phyloP scores from a whole-genome alignment of 139 green algal species.

The Asterochloris sp. region DNA sequence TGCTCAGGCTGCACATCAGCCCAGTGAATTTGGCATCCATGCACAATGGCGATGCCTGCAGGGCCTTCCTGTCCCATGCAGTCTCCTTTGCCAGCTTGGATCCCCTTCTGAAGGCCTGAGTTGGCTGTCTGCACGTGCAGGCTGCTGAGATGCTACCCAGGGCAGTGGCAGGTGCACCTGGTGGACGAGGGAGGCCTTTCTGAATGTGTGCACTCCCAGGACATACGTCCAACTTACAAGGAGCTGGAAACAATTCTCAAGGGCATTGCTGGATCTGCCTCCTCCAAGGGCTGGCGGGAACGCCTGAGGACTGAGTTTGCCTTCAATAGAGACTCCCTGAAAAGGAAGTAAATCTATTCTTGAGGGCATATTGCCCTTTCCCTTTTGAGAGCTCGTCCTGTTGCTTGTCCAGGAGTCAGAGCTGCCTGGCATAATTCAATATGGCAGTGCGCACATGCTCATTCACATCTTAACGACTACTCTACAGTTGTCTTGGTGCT shows the following conservation, averaged over 20 bases:
- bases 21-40: not conserved
- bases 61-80: not conserved
- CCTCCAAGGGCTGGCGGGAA: slow-evolving; percentile 50
- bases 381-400: too few relatives aligned
- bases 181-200: not conserved
- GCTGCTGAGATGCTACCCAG: slow-evolving; percentile 44
- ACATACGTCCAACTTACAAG: slow-evolving; percentile 45
- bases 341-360: not conserved
- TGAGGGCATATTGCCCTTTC: too few relatives aligned
- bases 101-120: not conserved
- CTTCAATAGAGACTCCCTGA: slow-evolving; percentile 46
- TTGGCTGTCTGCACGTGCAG: not conserved
- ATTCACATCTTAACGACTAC: too few relatives aligned
- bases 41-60: not conserved
- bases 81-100: not conserved
- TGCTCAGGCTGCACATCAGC: not conserved
- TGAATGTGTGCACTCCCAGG: not conserved
- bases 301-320: slow-evolving; percentile 45
- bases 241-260: slow-evolving; percentile 59
- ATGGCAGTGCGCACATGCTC: too few relatives aligned
- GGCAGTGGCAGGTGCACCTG: slow-evolving; percentile 54
- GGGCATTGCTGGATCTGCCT: slow-evolving; percentile 30
- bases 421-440: too few relatives aligned
- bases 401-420: too few relatives aligned
- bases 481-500: too few relatives aligned